These are phyloP conservation scores for Acorus gramineus DNA, from an alignment of 106 monocot genomes.

Conservation along the genomic window DNA sequence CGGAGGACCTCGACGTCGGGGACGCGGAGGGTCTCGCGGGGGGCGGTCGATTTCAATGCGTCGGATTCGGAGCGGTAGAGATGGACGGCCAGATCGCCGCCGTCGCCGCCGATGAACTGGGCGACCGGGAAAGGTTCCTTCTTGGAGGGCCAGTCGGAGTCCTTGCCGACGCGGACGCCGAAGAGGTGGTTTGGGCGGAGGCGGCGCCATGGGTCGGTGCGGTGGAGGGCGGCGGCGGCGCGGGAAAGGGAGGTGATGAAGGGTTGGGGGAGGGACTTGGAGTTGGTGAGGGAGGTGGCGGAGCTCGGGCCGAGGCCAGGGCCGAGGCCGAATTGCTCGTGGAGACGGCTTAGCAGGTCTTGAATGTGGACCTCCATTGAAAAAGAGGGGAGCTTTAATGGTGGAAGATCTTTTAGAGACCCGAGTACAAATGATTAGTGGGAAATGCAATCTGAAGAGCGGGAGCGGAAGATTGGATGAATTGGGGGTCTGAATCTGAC, in stretches of 20 bases:
- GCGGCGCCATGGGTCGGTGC: conserved; percentile 56
- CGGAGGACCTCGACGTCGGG: conserved; percentile 37
- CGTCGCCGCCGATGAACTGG: conserved; percentile 55
- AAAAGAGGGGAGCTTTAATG: too few species aligned
- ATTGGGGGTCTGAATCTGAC: too few species aligned
- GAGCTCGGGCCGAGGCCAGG: conserved; percentile 47
- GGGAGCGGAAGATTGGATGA: too few species aligned
- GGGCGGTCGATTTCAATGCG: conserved; percentile 20
- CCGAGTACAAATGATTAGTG: too few species aligned
- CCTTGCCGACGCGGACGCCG: conserved; percentile 38
- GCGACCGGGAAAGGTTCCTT: conserved; percentile 39
- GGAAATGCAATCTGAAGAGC: too few species aligned
- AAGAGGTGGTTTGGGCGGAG: conserved; percentile 39
- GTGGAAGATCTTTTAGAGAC: too few species aligned
- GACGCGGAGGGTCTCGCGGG: conserved; percentile 15
- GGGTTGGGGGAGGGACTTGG: conserved; percentile 20
- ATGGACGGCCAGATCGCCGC: conserved; percentile 54
- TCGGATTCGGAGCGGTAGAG: conserved; percentile 45
- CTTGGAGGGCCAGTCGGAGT: conserved; percentile 40
- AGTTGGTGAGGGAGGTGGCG: conserved; percentile 35
- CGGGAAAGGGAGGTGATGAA: conserved; percentile 44
- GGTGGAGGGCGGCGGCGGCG: conserved; percentile 48
- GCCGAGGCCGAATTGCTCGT: conserved; percentile 46
- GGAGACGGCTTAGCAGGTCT: conserved; percentile 34
- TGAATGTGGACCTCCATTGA: conserved; percentile 48